Evolutionary conservation across 1,139 yeast species (phyloP).

Genomic region (Blastobotrys serpentis): DNA sequence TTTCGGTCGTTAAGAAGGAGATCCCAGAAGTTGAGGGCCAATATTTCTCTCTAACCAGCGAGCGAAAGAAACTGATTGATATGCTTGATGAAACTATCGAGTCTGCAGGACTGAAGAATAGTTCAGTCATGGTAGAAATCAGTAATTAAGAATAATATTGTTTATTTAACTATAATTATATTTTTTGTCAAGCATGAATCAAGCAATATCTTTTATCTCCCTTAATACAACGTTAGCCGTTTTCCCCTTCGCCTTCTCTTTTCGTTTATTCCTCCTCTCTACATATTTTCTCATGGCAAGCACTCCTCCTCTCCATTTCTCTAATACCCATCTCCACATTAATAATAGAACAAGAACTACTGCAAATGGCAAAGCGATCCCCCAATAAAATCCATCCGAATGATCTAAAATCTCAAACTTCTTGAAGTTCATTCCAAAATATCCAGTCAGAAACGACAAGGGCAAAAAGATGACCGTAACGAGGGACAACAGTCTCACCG

Average conservation of each 20-base stretch:
- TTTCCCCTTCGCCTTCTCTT: neutral
- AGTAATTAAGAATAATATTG: constrained; percentile 25
- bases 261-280: neutral
- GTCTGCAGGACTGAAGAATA: constrained; percentile 77
- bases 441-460: constrained; percentile 54
- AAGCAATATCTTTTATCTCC: neutral
- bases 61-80: constrained; percentile 63
- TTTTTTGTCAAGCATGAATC: neutral
- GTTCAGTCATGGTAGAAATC: constrained; percentile 71
- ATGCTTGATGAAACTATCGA: constrained; percentile 60
- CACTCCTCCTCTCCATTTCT: constrained; percentile 17
- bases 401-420: constrained; percentile 48
- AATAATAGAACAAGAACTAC: constrained; percentile 37
- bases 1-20: constrained; percentile 54
- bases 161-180: constrained; percentile 7
- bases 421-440: constrained; percentile 57
- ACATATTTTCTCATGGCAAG: constrained; percentile 2
- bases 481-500: constrained; percentile 50
- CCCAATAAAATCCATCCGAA: constrained; percentile 51
- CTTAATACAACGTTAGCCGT: neutral
- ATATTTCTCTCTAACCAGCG: constrained; percentile 62
- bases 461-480: constrained; percentile 57
- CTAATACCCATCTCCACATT: constrained; percentile 32
- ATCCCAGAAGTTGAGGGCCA: constrained; percentile 51
- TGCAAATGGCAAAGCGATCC: constrained; percentile 51